Percentiles rank a stretch among this genome's conserved stretches.
Conservation (phyloP, 2,329 filamentous ascomycete genomes). For the Arthrobotrys musiformis region DNA sequence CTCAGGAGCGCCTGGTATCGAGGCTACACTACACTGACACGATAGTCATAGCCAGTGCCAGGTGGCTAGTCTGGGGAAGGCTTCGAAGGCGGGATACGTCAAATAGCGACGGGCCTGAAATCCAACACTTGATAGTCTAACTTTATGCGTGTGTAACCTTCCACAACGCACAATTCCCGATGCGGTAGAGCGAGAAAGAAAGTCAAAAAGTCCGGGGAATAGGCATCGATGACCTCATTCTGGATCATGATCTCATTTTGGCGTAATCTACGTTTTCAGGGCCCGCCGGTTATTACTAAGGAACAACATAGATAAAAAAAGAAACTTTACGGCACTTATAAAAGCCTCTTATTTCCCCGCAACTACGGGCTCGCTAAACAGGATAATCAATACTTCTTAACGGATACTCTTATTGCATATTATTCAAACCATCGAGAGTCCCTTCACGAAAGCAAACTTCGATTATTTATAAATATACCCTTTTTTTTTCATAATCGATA, state of each 20-base stretch:
- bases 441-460: neutral
- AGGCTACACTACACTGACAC: no score
- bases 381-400: neutral
- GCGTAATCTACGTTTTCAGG: constrained; percentile 40
- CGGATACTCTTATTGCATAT: neutral
- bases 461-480: neutral
- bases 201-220: neutral
- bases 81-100: neutral
- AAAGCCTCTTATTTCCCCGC: neutral
- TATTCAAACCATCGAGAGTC: neutral
- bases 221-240: constrained; percentile 38
- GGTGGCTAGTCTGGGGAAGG: no score
- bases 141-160: constrained; percentile 35
- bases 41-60: neutral
- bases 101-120: constrained; percentile 16
- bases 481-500: neutral
- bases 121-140: neutral
- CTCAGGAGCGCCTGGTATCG: no score
- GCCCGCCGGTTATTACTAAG: neutral
- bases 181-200: constrained; percentile 9
- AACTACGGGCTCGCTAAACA: neutral
- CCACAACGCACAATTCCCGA: constrained; percentile 34
- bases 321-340: neutral
- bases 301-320: neutral
- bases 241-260: constrained; percentile 44